Percentiles rank a stretch among this genome's conserved stretches.
These are phyloP conservation scores for Lobulomyces angularis DNA, from an alignment of 192 early-diverging fungal genomes.

Conservation along the genomic window DNA sequence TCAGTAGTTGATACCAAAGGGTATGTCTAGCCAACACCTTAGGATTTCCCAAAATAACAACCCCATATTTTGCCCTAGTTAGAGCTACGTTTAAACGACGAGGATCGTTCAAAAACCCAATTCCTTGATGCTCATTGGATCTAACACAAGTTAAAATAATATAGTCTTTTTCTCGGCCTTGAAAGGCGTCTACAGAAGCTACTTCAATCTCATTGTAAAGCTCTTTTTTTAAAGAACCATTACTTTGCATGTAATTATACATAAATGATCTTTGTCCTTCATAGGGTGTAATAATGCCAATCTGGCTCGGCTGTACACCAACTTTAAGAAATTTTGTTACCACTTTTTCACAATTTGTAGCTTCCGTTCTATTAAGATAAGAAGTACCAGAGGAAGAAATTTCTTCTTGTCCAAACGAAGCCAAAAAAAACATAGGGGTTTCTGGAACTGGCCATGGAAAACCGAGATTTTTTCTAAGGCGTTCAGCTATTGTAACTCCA, in stretches of 20 bases:
- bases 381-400: conserved; percentile 94
- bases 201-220: conserved; percentile 98
- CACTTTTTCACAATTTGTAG: conserved; percentile 91
- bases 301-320: conserved; percentile 73
- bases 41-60: conserved; percentile 91
- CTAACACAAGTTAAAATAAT: conserved; percentile 96
- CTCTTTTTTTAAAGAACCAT: conserved; percentile 79
- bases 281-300: conserved; percentile 97
- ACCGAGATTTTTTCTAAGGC: conserved; percentile 71
- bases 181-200: conserved; percentile 97
- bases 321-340: conserved; percentile 89
- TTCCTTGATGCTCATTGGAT: conserved; percentile 94
- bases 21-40: conserved; percentile 86
- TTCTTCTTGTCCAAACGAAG: conserved; percentile 90
- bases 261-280: conserved; percentile 96
- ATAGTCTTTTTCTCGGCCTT: conserved; percentile 98
- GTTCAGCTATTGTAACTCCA: conserved; percentile 85
- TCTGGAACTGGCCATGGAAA: conserved; percentile 96
- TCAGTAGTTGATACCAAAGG: conserved; percentile 93
- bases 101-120: conserved; percentile 81
- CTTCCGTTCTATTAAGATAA: conserved; percentile 94
- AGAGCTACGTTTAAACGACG: conserved; percentile 83
- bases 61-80: conserved; percentile 86
- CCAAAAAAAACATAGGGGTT: conserved; percentile 88
- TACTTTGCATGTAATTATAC: conserved; percentile 90